Conservation (phyloP, 306 rosid species). For the Leucaena leucocephala region DNA sequence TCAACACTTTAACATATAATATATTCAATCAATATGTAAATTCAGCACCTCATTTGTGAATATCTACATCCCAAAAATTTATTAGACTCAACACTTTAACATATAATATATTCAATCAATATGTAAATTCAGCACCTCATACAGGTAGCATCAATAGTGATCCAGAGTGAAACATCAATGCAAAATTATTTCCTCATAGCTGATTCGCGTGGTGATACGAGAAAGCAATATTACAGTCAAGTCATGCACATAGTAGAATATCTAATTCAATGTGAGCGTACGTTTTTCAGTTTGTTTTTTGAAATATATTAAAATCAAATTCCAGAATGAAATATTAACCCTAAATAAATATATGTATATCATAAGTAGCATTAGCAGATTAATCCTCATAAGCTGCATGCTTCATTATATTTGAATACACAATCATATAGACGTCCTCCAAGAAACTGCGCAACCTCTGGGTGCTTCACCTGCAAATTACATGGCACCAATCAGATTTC, state of each 20-base stretch:
- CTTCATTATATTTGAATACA: conserved; percentile 79
- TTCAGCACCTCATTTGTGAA: no score
- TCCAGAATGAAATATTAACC: conserved; percentile 24
- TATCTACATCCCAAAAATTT: no score
- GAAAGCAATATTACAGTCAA: background rate
- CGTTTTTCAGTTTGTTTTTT: background rate
- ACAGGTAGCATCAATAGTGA: no score
- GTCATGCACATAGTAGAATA: background rate
- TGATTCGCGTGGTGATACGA: background rate
- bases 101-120: no score
- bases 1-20: no score
- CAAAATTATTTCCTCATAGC: background rate
- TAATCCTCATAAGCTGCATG: conserved; percentile 39
- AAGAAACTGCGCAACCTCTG: conserved; percentile 89
- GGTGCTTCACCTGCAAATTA: conserved; percentile 77
- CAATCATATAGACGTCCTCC: conserved; percentile 93
- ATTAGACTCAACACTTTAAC: no score
- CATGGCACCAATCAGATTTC: conserved; percentile 16
- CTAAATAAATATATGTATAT: background rate
- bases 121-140: no score
- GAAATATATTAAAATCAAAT: conserved; percentile 9
- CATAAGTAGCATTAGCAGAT: conserved; percentile 33
- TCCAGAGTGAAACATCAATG: no score
- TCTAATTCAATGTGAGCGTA: conserved; percentile 35
- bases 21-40: no score